Conservation (phyloP, 164 flowering plant species). For the Vitis cinerea region DNA sequence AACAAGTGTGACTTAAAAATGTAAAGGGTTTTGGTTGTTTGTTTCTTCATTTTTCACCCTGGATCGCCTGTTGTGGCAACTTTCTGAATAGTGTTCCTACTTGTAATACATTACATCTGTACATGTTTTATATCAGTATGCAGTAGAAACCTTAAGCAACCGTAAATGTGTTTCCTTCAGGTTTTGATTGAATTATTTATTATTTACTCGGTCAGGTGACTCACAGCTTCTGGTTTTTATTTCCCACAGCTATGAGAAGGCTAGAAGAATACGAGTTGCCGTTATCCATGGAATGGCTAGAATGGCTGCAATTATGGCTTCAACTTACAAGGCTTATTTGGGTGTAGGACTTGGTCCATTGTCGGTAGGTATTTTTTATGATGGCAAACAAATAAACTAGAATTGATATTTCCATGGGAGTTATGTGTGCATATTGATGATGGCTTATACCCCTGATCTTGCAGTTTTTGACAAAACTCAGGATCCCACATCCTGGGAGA, state of each 20-base stretch:
- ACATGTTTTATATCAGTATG: not conserved
- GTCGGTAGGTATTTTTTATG: slow-evolving; percentile 49
- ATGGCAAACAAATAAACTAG: not conserved
- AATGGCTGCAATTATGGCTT: slow-evolving; percentile 94
- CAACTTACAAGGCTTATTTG: slow-evolving; percentile 88
- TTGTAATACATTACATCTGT: not conserved
- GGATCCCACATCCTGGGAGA: slow-evolving; percentile 95
- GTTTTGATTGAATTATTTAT: not conserved
- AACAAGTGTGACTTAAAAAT: not conserved
- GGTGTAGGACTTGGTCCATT: slow-evolving; percentile 96
- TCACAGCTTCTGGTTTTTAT: not conserved
- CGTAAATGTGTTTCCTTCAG: not conserved
- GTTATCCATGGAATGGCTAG: slow-evolving; percentile 88
- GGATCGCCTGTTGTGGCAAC: not conserved
- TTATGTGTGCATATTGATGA: slow-evolving; percentile 8
- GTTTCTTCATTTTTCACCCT: not conserved
- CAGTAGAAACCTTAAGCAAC: not conserved
- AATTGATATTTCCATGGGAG: not conserved
- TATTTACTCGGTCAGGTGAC: slow-evolving; percentile 1
- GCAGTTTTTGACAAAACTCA: slow-evolving; percentile 77
- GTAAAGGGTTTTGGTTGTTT: not conserved
- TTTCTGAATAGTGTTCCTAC: not conserved
- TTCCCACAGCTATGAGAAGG: slow-evolving; percentile 66
- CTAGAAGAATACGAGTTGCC: slow-evolving; percentile 81
- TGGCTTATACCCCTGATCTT: slow-evolving; percentile 12